phyloP scores from a whole-genome alignment of 768 basidiomycete genomes.

The Suillus subluteus region DNA sequence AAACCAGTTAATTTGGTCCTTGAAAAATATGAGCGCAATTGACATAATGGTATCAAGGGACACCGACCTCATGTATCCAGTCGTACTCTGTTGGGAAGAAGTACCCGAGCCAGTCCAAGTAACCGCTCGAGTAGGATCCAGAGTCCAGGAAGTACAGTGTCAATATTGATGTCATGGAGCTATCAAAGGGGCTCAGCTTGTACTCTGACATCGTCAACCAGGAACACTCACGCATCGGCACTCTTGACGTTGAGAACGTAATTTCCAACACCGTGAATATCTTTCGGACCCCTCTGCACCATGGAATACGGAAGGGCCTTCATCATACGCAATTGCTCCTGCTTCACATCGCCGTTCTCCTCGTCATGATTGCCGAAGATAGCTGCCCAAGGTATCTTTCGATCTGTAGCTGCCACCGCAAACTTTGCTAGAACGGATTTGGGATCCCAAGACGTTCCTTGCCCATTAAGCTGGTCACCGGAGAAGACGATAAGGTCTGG shows the following conservation, averaged over 20 bases:
- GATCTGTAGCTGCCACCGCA: conserved; percentile 63
- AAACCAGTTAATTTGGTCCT: conserved; percentile 91
- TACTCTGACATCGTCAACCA: neutral
- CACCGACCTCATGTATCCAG: conserved; percentile 71
- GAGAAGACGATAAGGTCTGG: conserved; percentile 92
- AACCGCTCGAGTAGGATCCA: conserved; percentile 69
- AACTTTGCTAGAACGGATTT: conserved; percentile 71
- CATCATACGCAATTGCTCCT: conserved; percentile 70
- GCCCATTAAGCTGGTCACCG: conserved; percentile 94
- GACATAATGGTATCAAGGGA: neutral
- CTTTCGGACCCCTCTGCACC: conserved; percentile 77
- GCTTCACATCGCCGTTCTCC: conserved; percentile 64
- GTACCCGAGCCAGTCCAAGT: conserved; percentile 59
- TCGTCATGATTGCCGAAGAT: conserved; percentile 96
- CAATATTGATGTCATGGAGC: conserved; percentile 86
- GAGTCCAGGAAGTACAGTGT: conserved; percentile 94
- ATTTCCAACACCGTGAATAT: conserved; percentile 90
- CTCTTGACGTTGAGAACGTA: conserved; percentile 87
- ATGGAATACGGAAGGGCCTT: conserved; percentile 85
- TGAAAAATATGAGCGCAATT: neutral
- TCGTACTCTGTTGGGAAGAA: conserved; percentile 80
- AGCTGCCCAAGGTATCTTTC: conserved; percentile 85
- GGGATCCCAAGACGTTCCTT: conserved; percentile 87
- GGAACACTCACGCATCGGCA: conserved; percentile 73
- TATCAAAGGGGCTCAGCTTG: conserved; percentile 31